Conservation (phyloP, 164 flowering plant genomes). For the Macadamia tetraphylla region DNA sequence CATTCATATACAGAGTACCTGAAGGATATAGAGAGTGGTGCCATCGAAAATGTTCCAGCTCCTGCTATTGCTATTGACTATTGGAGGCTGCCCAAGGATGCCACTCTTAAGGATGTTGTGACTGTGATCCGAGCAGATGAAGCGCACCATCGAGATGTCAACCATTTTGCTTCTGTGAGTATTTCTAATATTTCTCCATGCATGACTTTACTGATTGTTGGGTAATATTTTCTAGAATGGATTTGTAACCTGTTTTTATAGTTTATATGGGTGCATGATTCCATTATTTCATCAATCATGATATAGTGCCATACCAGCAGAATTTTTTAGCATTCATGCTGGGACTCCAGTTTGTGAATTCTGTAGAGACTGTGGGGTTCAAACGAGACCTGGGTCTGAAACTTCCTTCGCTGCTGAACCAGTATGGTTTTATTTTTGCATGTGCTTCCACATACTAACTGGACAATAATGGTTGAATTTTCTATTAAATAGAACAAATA, state of each 20-base stretch:
- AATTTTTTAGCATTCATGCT: no score
- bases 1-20: slow-evolving; percentile 82
- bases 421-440: no score
- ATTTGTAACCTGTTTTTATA: background rate
- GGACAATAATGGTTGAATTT: no score
- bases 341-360: no score
- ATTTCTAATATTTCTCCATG: background rate
- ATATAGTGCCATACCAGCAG: no score
- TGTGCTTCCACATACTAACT: no score
- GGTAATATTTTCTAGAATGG: background rate
- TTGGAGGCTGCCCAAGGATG: slow-evolving; percentile 79
- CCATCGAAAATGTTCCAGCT: slow-evolving; percentile 64
- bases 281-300: no score
- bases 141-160: slow-evolving; percentile 91
- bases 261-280: background rate
- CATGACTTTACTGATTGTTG: background rate
- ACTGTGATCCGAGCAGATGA: slow-evolving; percentile 80
- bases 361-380: no score
- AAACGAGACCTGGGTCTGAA: no score
- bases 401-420: no score
- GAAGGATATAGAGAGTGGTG: slow-evolving; percentile 65
- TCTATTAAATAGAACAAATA: no score
- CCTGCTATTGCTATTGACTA: slow-evolving; percentile 93
- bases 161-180: slow-evolving; percentile 89
- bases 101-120: slow-evolving; percentile 70